These are phyloP conservation scores for Colletotrichum endophyticum DNA, from an alignment of 2,329 filamentous ascomycete species.

Conservation along the genomic window DNA sequence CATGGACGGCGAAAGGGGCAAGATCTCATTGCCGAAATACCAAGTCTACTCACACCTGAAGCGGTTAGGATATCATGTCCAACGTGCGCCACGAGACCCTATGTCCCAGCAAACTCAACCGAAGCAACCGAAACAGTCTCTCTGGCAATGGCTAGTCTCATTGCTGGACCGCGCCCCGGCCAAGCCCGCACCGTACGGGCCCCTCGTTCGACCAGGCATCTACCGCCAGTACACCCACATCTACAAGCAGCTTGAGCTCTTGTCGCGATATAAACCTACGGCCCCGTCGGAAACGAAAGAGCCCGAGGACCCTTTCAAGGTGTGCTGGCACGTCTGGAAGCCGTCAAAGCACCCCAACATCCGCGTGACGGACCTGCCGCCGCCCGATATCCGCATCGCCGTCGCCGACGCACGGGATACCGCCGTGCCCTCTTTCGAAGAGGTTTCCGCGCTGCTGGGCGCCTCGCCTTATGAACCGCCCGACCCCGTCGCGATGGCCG, in stretches of 20 bases:
- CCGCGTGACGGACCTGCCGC: conserved; percentile 78
- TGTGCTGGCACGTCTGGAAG: conserved; percentile 87
- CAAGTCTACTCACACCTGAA: conserved; percentile 88
- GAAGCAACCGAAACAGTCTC: conserved; percentile 25
- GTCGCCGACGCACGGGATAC: conserved; percentile 79
- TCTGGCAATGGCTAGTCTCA: conserved; percentile 62
- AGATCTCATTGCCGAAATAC: conserved; percentile 76
- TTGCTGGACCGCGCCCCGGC: conserved; percentile 38
- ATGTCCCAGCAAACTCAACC: background rate
- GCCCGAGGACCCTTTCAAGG: conserved; percentile 63
- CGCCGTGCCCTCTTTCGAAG: conserved; percentile 72
- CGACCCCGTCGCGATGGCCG: conserved; percentile 33
- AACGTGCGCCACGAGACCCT: conserved; percentile 61
- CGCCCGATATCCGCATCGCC: conserved; percentile 84
- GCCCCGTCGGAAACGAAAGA: conserved; percentile 28
- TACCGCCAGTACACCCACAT: conserved; percentile 73
- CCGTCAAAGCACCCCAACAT: conserved; percentile 64
- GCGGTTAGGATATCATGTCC: conserved; percentile 80
- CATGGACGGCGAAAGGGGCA: conserved; percentile 64
- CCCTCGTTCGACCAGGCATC: conserved; percentile 66
- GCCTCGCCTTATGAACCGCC: conserved; percentile 75
- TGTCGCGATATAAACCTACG: conserved; percentile 71
- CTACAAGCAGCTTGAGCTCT: conserved; percentile 76
- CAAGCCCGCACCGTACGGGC: conserved; percentile 49
- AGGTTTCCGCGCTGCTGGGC: conserved; percentile 75